phyloP scores from a whole-genome alignment of 371 early-diverging fungal genomes.

The Rhizopus microsporus region DNA sequence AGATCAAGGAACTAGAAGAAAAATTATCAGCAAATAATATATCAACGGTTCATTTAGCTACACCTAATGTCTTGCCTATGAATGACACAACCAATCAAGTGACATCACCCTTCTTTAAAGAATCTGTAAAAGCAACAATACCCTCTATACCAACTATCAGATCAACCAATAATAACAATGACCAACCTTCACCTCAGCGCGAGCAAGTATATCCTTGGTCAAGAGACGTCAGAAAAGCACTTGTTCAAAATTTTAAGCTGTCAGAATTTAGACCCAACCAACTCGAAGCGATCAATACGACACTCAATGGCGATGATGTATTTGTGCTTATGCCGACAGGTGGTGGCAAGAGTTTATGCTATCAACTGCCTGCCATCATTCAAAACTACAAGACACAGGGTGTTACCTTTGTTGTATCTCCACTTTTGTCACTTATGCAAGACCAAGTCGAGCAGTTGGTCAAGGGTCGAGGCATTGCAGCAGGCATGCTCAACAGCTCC shows the following conservation, averaged over 20 bases:
- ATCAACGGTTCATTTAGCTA: neutral
- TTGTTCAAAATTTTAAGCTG: constrained; percentile 76
- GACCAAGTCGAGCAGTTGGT: constrained; percentile 95
- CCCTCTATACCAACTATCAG: neutral
- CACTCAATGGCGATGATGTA: constrained; percentile 85
- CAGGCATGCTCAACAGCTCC: constrained; percentile 76
- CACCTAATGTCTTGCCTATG: neutral
- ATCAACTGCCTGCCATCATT: constrained; percentile 94
- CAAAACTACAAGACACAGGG: constrained; percentile 57
- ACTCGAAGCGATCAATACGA: constrained; percentile 91
- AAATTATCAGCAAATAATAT: neutral
- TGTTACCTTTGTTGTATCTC: constrained; percentile 96
- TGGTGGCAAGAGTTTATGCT: constrained; percentile 99
- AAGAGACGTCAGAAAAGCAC: constrained; percentile 72
- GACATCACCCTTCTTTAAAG: neutral
- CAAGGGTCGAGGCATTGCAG: constrained; percentile 71
- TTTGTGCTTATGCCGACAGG: constrained; percentile 99
- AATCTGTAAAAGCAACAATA: neutral
- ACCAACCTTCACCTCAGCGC: constrained; percentile 5
- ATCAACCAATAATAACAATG: neutral
- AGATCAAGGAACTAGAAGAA: neutral
- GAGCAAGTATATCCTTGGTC: constrained; percentile 67
- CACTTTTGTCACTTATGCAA: constrained; percentile 96
- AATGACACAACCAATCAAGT: neutral
- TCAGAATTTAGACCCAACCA: constrained; percentile 91